phyloP scores from a whole-genome alignment of 140 eudicot species.

The Stevia rebaudiana region DNA sequence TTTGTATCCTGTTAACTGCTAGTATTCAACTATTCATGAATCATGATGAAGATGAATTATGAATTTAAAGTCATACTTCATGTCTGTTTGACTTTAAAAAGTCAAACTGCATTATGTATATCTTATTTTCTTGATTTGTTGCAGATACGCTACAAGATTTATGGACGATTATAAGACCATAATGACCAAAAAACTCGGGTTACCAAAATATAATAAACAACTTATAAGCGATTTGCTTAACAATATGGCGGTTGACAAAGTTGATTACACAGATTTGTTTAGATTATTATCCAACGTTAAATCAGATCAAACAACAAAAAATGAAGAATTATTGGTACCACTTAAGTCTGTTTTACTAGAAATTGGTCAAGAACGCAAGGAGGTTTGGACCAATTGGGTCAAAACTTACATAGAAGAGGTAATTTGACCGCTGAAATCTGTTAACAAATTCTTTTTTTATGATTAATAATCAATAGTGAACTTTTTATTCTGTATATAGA shows the following conservation, averaged over 20 bases:
- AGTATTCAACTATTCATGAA: no score
- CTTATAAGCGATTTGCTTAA: conserved; percentile 77
- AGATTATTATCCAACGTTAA: conserved; percentile 75
- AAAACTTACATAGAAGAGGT: conserved; percentile 86
- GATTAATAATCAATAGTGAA: no score
- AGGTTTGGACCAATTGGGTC: conserved; percentile 95
- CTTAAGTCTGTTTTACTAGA: conserved; percentile 81
- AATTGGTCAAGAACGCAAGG: conserved; percentile 92
- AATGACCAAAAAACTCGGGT: conserved; percentile 88
- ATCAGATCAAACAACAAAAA: conserved; percentile 60
- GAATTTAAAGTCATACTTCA: background rate
- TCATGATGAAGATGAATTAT: no score
- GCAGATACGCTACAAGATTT: conserved; percentile 86
- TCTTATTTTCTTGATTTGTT: background rate
- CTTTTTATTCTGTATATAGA: no score
- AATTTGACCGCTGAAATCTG: background rate
- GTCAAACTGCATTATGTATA: conserved; percentile 3
- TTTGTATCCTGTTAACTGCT: background rate
- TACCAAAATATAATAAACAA: conserved; percentile 80
- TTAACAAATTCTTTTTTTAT: background rate
- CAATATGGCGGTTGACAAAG: conserved; percentile 99
- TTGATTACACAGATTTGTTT: conserved; percentile 94
- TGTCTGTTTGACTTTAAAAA: no score
- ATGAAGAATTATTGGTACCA: conserved; percentile 62
- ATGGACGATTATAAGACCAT: conserved; percentile 91